Evolutionary conservation across 106 monocot genomes (phyloP).

Genomic region (Dendrobium huoshanense): DNA sequence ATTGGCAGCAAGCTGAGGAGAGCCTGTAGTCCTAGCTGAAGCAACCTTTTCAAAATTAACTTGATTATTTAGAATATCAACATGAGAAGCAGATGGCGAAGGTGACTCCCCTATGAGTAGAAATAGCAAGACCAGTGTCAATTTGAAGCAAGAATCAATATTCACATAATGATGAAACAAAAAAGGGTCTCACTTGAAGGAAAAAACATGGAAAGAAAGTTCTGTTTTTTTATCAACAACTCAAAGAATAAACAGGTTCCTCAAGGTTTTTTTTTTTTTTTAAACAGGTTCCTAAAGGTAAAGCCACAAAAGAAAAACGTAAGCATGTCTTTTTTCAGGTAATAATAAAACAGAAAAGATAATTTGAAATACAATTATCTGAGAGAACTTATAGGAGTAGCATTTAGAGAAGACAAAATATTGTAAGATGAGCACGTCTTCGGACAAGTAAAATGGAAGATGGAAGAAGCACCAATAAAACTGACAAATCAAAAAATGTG

Average conservation of each 20-base stretch:
- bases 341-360: neutral
- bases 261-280: no score
- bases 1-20: conserved; percentile 46
- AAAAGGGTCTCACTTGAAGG: neutral
- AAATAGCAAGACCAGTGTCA: conserved; percentile 4
- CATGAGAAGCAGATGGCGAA: conserved; percentile 86
- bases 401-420: neutral
- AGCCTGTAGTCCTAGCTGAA: conserved; percentile 42
- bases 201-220: neutral
- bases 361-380: neutral
- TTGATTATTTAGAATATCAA: conserved; percentile 77
- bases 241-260: no score
- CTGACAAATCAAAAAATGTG: no score
- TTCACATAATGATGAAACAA: neutral
- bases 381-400: neutral
- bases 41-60: conserved; percentile 43
- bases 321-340: neutral
- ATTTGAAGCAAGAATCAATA: conserved; percentile 1
- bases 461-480: neutral
- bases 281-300: no score
- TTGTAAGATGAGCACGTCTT: neutral
- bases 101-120: conserved; percentile 78
- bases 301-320: neutral
- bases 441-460: neutral
- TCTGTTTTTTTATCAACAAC: no score